Evolutionary conservation across 1,284 basidiomycete genomes (phyloP), one percentile per base, ranked within the genome.

Genomic region (Ceratobasidium sp.): DNA sequence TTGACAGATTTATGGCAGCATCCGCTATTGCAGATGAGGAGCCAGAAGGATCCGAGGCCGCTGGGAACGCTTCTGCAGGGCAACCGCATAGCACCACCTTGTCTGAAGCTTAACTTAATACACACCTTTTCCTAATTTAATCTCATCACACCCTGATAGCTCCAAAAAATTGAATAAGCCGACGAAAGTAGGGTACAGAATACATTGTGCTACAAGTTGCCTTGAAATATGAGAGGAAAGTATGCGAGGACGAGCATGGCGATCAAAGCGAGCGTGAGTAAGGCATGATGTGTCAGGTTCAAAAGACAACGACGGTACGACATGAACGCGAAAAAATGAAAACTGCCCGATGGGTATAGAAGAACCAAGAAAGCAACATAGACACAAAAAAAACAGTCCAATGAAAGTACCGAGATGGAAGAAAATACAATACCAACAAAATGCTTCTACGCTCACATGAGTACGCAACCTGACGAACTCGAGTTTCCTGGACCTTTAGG

Each of bases 401-500:
- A 72, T n/a, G n/a, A 39, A n/a, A n/a, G 23, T 66, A 66, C 63
- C 63, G 44, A 64, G 39, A 46, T 13, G 26, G 39, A 66, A 42
- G 18, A 26, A 60, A 55, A 64, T 51, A 44, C 20, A 66, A 26
- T 39, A 56, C 40, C n/a, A 26, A 40, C n/a, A n/a, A n/a, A 58
- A 40, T 61, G 18, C 53, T 44, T 61, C 56, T 15, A 44, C 12
- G 44, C 39, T 73, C 72, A 75, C 72, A 75, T 75, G 33, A 75
- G 40, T 18, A 75, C 72, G 39, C 72, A 75, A 33, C 72, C 72
- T 18, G 60, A 75, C 13, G 58, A 63, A 55, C 40, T 61, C 58
- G 71, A 73, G 33, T 26, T 88, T 26, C 89, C 88, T 28, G 90
- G 86, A 6, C 93, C 92, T 83, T 92, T 94, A 12, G 93, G 86